Evolutionary conservation across 805 yeast genomes (phyloP), one percentile per base, ranked within the genome.

Genomic region (Isabelozyma pseudorhagii): DNA sequence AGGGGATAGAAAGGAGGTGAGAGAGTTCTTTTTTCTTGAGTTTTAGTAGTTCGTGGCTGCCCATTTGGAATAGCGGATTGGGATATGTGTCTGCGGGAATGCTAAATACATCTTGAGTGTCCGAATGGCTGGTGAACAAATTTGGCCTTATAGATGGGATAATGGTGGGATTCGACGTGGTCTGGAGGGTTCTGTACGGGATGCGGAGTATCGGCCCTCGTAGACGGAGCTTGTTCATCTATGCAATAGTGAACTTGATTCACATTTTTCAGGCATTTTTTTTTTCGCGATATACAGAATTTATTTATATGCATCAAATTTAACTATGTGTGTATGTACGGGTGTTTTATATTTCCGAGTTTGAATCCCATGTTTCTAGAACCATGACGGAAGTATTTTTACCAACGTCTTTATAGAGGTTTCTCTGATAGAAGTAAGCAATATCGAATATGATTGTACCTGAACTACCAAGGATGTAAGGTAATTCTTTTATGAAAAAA

Each of bases 381-480:
- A 43, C 44, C 58, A 66, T 61, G 27, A 50, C 53, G 14, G 44
- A 45, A 1, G 69, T 60, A 29, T 58, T 55, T 40, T 51, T 51
- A 5, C 63, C 61, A 8, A 51, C 54, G 47, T 55, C 42, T 48
- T 61, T 56, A 53, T 73, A 74, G 8, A 72, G 47, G 49, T 61
- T 69, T 42, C 80, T 67, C 60, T 87, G 94, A 61, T 83, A 84
- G 58, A 86, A 84, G 61, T 85, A 86, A 3, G 81, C 68, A 38
- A 83, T 52, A 63, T 92, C 97, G 65, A 92, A 90, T 3, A 83
- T 56, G 15, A 91, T 79, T 0, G 97, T 91, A 7, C 97, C 97
- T 0, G 90, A 79, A 55, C 94, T 84, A 1, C 97, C 97, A 27
- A 90, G 59, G 29, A 93, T 75, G 61, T 85, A 92, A 0, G 97